phyloP scores from a whole-genome alignment of 768 basidiomycete genomes.

The Termitomyces sp. region DNA sequence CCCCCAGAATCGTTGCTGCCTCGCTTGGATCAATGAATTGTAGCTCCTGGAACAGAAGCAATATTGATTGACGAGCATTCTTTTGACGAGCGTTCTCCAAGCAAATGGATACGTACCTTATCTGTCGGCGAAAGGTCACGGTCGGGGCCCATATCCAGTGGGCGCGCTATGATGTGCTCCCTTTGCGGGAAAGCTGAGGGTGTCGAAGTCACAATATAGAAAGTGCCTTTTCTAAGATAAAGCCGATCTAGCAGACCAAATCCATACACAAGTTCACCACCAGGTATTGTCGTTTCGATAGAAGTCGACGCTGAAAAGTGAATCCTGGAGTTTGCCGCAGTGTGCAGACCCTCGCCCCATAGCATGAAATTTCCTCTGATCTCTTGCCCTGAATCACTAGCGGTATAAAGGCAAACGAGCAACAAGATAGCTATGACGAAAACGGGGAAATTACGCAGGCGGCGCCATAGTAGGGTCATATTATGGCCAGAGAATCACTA shows the following conservation, averaged over 20 bases:
- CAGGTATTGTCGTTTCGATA: conserved; percentile 27
- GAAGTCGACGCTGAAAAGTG: conserved; percentile 3
- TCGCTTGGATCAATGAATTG: conserved; percentile 15
- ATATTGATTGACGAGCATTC: not conserved
- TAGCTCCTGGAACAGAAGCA: conserved; percentile 14
- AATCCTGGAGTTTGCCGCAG: not conserved
- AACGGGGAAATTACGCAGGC: conserved; percentile 5
- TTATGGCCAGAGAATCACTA: not conserved
- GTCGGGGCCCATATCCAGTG: conserved; percentile 22
- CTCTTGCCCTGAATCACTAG: not conserved
- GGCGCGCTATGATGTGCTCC: conserved; percentile 38
- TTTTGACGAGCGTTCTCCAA: not conserved
- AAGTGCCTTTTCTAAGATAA: conserved; percentile 73
- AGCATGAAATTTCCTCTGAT: not conserved
- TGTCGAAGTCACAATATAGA: conserved; percentile 57
- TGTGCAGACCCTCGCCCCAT: not conserved
- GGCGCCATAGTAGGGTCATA: conserved; percentile 10
- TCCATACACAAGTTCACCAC: conserved; percentile 47
- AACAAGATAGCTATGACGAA: conserved; percentile 7
- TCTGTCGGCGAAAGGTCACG: conserved; percentile 28
- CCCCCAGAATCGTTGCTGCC: conserved; percentile 17
- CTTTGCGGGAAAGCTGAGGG: conserved; percentile 40
- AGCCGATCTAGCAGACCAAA: conserved; percentile 75
- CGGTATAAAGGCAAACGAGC: conserved; percentile 4
- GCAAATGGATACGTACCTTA: conserved; percentile 14